These are phyloP conservation scores for Diutina siamensis DNA, from an alignment of 1,139 yeast genomes.

Conservation along the genomic window DNA sequence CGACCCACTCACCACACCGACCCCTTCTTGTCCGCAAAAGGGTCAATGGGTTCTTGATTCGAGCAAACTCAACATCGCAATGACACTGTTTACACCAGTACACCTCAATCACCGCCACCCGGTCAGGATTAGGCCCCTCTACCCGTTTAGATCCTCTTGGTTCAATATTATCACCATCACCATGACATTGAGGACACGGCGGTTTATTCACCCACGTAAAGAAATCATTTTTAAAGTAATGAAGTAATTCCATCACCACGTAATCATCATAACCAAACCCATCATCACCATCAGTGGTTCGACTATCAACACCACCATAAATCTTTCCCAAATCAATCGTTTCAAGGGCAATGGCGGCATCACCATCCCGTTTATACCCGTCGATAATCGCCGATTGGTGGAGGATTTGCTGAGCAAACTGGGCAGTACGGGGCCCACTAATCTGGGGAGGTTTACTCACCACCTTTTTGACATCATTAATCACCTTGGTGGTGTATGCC, in stretches of 20 bases:
- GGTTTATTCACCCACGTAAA: conserved; percentile 79
- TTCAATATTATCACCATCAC: conserved; percentile 20
- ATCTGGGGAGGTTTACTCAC: background rate
- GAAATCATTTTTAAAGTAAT: conserved; percentile 71
- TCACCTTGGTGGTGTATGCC: background rate
- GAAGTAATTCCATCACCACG: conserved; percentile 53
- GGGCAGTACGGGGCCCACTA: background rate
- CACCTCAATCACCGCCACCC: conserved; percentile 36
- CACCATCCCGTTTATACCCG: conserved; percentile 6
- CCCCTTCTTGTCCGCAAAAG: conserved; percentile 56
- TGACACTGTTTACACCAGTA: conserved; percentile 49
- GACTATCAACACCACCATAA: conserved; percentile 24
- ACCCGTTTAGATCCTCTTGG: conserved; percentile 12
- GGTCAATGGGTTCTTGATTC: conserved; percentile 60
- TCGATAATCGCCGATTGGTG: background rate
- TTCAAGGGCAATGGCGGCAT: conserved; percentile 16
- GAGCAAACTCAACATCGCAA: conserved; percentile 45
- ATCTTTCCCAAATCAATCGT: conserved; percentile 25
- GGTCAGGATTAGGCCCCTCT: conserved; percentile 18
- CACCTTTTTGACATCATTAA: background rate
- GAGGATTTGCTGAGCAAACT: background rate
- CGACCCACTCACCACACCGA: conserved; percentile 95
- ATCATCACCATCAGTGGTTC: conserved; percentile 13
- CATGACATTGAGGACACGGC: conserved; percentile 40
- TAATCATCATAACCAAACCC: conserved; percentile 48